Evolutionary conservation across 768 basidiomycete species (phyloP).

Genomic region (Strobilomyces echinocephalus): DNA sequence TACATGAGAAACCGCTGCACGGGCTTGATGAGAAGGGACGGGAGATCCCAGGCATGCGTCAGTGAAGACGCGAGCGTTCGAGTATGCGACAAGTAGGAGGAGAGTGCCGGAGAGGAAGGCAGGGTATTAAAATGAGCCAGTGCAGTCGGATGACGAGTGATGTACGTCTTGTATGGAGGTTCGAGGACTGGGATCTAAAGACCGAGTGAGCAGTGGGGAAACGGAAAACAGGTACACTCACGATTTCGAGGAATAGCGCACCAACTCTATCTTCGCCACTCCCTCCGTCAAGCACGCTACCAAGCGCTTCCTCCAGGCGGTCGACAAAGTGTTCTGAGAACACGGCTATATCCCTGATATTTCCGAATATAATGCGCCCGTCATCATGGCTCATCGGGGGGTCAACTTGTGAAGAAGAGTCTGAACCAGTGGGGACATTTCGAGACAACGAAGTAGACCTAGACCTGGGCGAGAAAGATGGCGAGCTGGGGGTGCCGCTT

Average conservation of each 20-base stretch:
- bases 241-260: slow-evolving; percentile 61
- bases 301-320: slow-evolving; percentile 61
- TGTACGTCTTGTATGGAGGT: slow-evolving; percentile 71
- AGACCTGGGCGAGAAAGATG: too few relatives aligned
- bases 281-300: slow-evolving; percentile 57
- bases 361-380: slow-evolving; percentile 67
- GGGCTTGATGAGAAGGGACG: slow-evolving; percentile 94
- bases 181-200: slow-evolving; percentile 65
- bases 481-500: too few relatives aligned
- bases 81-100: slow-evolving; percentile 62
- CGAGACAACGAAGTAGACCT: too few relatives aligned
- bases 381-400: slow-evolving; percentile 72
- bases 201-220: not conserved
- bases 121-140: slow-evolving; percentile 59
- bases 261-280: slow-evolving; percentile 66
- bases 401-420: slow-evolving; percentile 45
- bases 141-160: slow-evolving; percentile 73
- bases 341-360: slow-evolving; percentile 68
- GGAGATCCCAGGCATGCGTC: slow-evolving; percentile 88
- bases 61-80: slow-evolving; percentile 61
- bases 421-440: slow-evolving; percentile 44
- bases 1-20: slow-evolving; percentile 96
- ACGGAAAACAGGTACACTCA: slow-evolving; percentile 34
- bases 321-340: slow-evolving; percentile 67
- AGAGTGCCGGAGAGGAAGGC: slow-evolving; percentile 41